These are phyloP conservation scores for Trametes meyenii DNA, from an alignment of 768 basidiomycete species.

Conservation along the genomic window DNA sequence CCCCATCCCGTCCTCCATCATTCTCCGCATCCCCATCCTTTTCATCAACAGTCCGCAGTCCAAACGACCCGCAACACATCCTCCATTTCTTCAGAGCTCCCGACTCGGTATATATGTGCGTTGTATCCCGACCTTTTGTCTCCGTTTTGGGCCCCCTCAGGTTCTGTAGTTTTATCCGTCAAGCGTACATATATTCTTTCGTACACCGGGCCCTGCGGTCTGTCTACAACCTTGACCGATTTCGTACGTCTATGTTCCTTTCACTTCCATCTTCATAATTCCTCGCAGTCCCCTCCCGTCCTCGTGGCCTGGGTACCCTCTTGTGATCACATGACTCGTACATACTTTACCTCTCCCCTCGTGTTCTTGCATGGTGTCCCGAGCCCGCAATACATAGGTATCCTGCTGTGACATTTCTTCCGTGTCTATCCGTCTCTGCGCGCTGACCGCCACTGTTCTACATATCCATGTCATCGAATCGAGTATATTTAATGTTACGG, in stretches of 20 bases:
- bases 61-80: neutral
- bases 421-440: neutral
- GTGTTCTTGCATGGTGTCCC: constrained; percentile 19
- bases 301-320: no score
- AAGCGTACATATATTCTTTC: constrained; percentile 23
- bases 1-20: neutral
- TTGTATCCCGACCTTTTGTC: neutral
- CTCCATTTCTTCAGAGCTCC: neutral
- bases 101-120: neutral
- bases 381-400: constrained; percentile 15
- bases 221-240: neutral
- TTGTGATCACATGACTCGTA: no score
- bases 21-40: neutral
- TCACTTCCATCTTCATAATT: neutral
- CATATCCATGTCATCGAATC: neutral
- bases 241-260: neutral
- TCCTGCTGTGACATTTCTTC: neutral
- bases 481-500: neutral
- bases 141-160: constrained; percentile 14
- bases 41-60: neutral
- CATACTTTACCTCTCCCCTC: constrained; percentile 8
- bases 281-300: neutral
- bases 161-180: constrained; percentile 20
- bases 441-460: neutral
- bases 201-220: constrained; percentile 12